These are phyloP conservation scores for Penicillium ucsense DNA, from an alignment of 495 filamentous ascomycete species.

Conservation along the genomic window DNA sequence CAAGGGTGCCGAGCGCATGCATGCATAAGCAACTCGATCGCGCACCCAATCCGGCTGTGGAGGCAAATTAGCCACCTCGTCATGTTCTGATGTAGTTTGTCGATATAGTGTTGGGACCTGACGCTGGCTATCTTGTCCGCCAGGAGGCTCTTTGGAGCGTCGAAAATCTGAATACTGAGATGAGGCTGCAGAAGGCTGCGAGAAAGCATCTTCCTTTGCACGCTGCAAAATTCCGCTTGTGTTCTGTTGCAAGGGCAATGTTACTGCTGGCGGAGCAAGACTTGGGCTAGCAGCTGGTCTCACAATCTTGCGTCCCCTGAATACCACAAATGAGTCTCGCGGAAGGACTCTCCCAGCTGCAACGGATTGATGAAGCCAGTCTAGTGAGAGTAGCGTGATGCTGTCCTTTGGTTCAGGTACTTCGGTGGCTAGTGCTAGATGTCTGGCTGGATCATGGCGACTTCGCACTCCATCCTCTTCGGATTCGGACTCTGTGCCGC, in stretches of 20 bases:
- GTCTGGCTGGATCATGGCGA: constrained; percentile 1
- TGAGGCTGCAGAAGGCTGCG: constrained; percentile 9
- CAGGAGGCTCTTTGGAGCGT: constrained; percentile 11
- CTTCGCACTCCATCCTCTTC: constrained; percentile 14
- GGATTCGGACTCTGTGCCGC: constrained; percentile 24
- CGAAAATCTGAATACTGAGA: constrained; percentile 4
- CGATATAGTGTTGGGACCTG: constrained; percentile 42
- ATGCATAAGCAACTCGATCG: constrained; percentile 61
- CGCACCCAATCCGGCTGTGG: constrained; percentile 62
- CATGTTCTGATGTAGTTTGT: constrained; percentile 65
- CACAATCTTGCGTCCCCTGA: constrained; percentile 37
- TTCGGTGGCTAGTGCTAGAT: constrained; percentile 1
- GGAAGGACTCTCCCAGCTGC: constrained; percentile 43
- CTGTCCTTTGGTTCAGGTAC: constrained; percentile 12
- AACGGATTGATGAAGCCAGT: constrained; percentile 65
- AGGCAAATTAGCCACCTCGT: constrained; percentile 41
- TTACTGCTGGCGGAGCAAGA: not conserved
- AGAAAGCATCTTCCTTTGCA: constrained; percentile 39
- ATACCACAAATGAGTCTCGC: constrained; percentile 54
- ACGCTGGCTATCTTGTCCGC: constrained; percentile 6
- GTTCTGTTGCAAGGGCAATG: not conserved
- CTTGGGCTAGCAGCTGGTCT: constrained; percentile 8
- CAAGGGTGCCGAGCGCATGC: constrained; percentile 65
- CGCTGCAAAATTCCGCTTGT: constrained; percentile 38
- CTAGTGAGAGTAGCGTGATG: constrained; percentile 61